Conservation (phyloP, 176 grass and related monocot genomes). For the Carex cristatella region DNA sequence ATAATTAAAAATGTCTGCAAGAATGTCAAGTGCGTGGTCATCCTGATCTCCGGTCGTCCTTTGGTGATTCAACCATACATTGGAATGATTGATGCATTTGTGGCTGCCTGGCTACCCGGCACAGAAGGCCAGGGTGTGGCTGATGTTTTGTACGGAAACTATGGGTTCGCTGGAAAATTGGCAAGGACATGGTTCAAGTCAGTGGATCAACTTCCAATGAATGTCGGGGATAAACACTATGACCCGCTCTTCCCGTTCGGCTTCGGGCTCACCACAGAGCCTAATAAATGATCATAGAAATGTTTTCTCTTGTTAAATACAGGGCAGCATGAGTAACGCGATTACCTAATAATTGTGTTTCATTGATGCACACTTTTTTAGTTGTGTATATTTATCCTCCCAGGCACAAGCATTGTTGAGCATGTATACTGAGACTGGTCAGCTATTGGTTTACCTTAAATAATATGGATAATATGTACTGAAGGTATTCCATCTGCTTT, state of each 20-base stretch:
- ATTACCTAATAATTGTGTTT: background rate
- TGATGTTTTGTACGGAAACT: slow-evolving; percentile 81
- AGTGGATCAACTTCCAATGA: slow-evolving; percentile 91
- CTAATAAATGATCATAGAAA: slow-evolving; percentile 11
- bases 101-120: slow-evolving; percentile 83
- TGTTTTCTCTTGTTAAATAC: background rate
- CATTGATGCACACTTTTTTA: background rate
- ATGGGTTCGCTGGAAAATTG: slow-evolving; percentile 72
- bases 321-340: background rate
- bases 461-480: background rate
- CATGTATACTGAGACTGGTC: background rate
- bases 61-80: slow-evolving; percentile 80
- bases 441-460: background rate
- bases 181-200: slow-evolving; percentile 87
- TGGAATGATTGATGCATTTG: slow-evolving; percentile 53
- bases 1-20: slow-evolving; percentile 64
- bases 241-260: slow-evolving; percentile 83
- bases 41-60: slow-evolving; percentile 66
- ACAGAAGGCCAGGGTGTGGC: slow-evolving; percentile 82
- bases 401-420: background rate
- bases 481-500: background rate
- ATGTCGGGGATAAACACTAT: slow-evolving; percentile 64
- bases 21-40: slow-evolving; percentile 55
- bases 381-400: background rate
- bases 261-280: slow-evolving; percentile 54